Evolutionary conservation across 225 moss, liverwort and hornwort genomes (phyloP).

Genomic region (Anthoceros angustus): DNA sequence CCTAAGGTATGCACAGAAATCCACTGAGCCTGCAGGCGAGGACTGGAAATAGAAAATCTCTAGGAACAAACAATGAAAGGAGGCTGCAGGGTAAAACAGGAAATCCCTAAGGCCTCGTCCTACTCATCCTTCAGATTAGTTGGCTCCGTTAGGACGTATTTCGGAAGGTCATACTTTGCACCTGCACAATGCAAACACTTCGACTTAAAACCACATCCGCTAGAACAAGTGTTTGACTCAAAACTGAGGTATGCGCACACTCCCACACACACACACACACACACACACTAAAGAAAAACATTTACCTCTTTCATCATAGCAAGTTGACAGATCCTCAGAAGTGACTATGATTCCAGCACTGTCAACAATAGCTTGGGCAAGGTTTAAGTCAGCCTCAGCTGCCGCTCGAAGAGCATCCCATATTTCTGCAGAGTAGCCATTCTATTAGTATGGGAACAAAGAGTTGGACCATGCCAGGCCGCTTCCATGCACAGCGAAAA

Average conservation of each 20-base stretch:
- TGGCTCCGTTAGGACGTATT: conserved; percentile 90
- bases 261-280: neutral
- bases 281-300: too few relatives aligned
- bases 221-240: neutral
- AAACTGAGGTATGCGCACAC: too few relatives aligned
- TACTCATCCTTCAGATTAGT: conserved; percentile 85
- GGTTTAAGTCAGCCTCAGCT: conserved; percentile 77
- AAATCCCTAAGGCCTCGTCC: neutral
- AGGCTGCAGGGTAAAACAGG: neutral
- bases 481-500: neutral
- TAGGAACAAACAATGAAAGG: too few relatives aligned
- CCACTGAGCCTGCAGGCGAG: too few relatives aligned
- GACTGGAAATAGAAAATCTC: too few relatives aligned
- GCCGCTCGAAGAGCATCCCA: conserved; percentile 99
- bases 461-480: too few relatives aligned
- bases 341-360: conserved; percentile 98
- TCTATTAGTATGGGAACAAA: neutral
- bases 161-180: conserved; percentile 96
- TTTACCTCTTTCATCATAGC: conserved; percentile 97
- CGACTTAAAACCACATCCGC: neutral
- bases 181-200: conserved; percentile 25
- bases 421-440: conserved; percentile 40
- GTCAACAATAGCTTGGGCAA: conserved; percentile 91
- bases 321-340: conserved; percentile 92
- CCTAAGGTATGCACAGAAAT: too few relatives aligned